Evolutionary conservation across 192 early-diverging fungal species (phyloP), one percentile per base, ranked within the genome.

Genomic region (Allomyces macrogynus): DNA sequence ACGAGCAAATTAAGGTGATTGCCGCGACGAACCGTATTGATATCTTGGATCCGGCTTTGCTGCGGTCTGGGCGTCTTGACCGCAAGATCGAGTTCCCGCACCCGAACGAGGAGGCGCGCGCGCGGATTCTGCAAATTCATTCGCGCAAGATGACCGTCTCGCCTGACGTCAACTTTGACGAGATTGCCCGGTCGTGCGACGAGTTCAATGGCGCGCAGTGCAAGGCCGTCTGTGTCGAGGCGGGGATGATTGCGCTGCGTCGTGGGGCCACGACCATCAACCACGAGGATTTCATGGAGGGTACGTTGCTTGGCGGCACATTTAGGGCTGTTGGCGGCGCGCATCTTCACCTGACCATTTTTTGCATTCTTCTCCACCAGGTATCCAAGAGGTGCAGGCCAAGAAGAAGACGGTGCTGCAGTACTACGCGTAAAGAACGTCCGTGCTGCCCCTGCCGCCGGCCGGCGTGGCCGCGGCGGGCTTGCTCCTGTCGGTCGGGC

Each of bases 171-270:
- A 95, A 99, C 80, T 96, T 87, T 82, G 92, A 93, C 23, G 95
- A 99, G 76, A 77, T 99, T 57, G 86, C 93, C 11, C 77, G 95
- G 60, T 88, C 83, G 24, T 95, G 93, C 75, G 92, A 99, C 71
- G 95, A 99, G 75, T 99, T 99, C 70, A 99, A 99, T 68, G 95
- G 95, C 32, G 95, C 95, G 11, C 95, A 99, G 72, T 93, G 89
- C 81, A 99, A 99, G 77, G 95, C 95, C 40, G 87, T 96, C 60
- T 99, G 95, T 75, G 93, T 96, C 20, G 92, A 95, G 74, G 92
- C 92, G 10, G 92, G 95, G 64, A 99, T 99, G 95, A 84, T 96
- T 81, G 95, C 95, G 24, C 74, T 99, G 64, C 81, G 95, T 26
- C 77, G 95, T 25, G 89, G 88, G 0, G 91, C 88, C 8, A 81